Conservation (phyloP, 805 yeast genomes). For the Saccharomycopsis lassenensis region DNA sequence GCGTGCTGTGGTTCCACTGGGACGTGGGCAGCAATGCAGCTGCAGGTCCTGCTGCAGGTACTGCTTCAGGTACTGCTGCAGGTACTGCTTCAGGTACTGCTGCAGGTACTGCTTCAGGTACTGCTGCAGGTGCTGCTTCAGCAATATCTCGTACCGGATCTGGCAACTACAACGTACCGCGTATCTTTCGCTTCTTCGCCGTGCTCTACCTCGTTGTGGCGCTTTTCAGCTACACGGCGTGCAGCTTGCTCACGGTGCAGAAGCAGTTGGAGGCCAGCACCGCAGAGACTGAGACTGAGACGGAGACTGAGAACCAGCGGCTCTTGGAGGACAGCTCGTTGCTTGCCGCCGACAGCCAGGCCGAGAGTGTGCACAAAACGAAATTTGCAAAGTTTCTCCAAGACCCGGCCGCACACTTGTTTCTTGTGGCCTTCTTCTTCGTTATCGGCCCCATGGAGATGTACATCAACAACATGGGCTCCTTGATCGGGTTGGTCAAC, state of each 20-base stretch:
- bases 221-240: slow-evolving; percentile 48
- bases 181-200: slow-evolving; percentile 43
- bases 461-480: slow-evolving; percentile 74
- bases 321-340: background rate
- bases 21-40: no score
- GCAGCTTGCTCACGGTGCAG: slow-evolving; percentile 52
- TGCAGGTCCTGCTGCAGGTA: no score
- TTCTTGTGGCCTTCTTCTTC: slow-evolving; percentile 53
- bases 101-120: no score
- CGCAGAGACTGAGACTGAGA: slow-evolving; percentile 23
- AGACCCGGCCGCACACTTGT: slow-evolving; percentile 51
- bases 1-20: slow-evolving; percentile 29
- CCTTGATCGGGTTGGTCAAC: slow-evolving; percentile 40
- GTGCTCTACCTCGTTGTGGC: slow-evolving; percentile 46
- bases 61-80: no score
- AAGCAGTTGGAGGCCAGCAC: slow-evolving; percentile 27
- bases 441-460: slow-evolving; percentile 79
- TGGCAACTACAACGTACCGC: slow-evolving; percentile 20
- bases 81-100: no score
- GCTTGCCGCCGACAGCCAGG: no score
- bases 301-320: background rate
- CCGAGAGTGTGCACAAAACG: slow-evolving; percentile 7
- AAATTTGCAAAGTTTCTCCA: slow-evolving; percentile 24
- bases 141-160: no score
- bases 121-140: no score